Conservation (phyloP, 352 stramenopile genomes). For the Phytopythium cucurbitacearum region DNA sequence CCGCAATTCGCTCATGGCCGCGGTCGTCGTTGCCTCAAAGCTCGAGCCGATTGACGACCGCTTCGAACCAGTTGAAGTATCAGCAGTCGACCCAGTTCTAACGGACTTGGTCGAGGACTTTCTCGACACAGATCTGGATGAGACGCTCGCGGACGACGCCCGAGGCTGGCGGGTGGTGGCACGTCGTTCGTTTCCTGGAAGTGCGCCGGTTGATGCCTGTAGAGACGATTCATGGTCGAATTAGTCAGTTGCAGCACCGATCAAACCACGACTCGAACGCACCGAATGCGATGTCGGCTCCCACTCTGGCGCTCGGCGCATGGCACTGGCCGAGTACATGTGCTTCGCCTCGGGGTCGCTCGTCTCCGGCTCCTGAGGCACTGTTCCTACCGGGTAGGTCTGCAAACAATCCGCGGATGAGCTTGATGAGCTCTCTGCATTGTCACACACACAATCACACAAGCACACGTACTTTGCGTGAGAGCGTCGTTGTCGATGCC, state of each 20-base stretch:
- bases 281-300: neutral
- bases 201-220: no score
- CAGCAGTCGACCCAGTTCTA: neutral
- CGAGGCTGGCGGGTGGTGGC: neutral
- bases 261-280: neutral
- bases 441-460: neutral
- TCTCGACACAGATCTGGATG: slow-evolving; percentile 2
- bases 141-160: neutral
- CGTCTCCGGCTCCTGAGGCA: slow-evolving; percentile 35
- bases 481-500: no score
- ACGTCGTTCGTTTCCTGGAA: no score
- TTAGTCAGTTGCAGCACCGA: neutral
- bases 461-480: no score
- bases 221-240: no score
- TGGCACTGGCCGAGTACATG: slow-evolving; percentile 33
- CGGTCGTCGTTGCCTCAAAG: neutral
- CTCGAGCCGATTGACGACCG: neutral
- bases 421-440: neutral
- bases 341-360: slow-evolving; percentile 52
- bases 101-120: slow-evolving; percentile 1
- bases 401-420: slow-evolving; percentile 4
- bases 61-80: neutral
- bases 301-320: slow-evolving; percentile 10
- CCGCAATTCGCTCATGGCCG: slow-evolving; percentile 51
- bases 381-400: slow-evolving; percentile 39